Evolutionary conservation across 2,329 filamentous ascomycete genomes (phyloP), one percentile per base, ranked within the genome.

Genomic region (Cephalotrichum gorgonifer): DNA sequence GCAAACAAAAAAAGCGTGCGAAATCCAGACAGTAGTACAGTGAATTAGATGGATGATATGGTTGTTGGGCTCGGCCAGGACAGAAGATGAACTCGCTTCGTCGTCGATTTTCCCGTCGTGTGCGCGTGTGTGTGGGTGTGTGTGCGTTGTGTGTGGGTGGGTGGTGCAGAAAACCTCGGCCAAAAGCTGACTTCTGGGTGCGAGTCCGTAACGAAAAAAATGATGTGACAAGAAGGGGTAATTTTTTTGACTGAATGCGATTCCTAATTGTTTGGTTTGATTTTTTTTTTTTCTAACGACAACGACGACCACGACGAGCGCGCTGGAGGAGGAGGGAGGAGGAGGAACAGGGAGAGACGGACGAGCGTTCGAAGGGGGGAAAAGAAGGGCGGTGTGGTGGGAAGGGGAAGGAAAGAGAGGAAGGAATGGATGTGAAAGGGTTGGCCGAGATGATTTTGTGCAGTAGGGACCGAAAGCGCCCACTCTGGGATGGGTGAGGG

Each of bases 261-360:
- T 39, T 39, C 35, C 17, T 20, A 39, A 39, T 20, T 9, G 12
- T 6, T 6, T 20, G 15, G 15, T 12, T 20, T 39, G 35, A 39
- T 51, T 50, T 53, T 59, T 54, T 56, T 54, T 57, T 56, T 51
- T 54, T 56, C 54, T 56, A 52, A 57, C 50, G 56, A 57, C 49
- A 54, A 58, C 54, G 54, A 57, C 54, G 56, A 55, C 56, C 54
- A 62, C 59, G 59, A 60, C 57, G 51, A 54, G 48, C 54, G 55
- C 49, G 49, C 47, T 47, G 51, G 56, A 59, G 60, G 56, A 61
- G 58, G 57, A 58, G 55, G 57, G 56, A 53, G 44, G 60, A 56
- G 57, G 57, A 56, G 60, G 57, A 58, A 58, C 57, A 58, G 60
- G 60, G 59, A 57, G 60, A 59, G 60, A 57, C 57, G 58, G 58